Evolutionary conservation across 169 alveolate genomes (phyloP), one percentile per base, ranked within the genome.

Genomic region (Pseudocohnilembus persalinus): DNA sequence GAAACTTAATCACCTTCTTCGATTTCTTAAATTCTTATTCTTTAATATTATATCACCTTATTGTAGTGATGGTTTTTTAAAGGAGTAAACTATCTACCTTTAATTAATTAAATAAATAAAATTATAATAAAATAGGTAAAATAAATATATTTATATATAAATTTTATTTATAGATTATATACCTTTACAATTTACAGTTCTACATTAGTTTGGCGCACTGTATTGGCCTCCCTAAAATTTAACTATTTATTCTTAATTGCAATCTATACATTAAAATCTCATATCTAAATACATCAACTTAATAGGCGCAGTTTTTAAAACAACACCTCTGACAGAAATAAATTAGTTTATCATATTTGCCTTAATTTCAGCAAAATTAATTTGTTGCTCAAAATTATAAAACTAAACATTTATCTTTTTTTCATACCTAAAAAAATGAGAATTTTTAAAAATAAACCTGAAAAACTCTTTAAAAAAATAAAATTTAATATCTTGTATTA

Each of bases 1-100:
- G 92, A 77, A 77, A 87, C 95, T 35, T 85, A 85, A 32, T 88
- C 74, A 49, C 88, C 95, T 49, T 91, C 88, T 63, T 91, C 93
- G 28, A 91, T 88, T 75, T 91, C 95, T 81, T 91, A 74, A 6
- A 91, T 75, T 33, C 90, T 63, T 27, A 91, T 75, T 78, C 95
- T 82, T 81, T 91, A 77, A 82, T 82, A 91, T 63, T 88, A 91
- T 0, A 88, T 68, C 16, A 93, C 88, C 63, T 83, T 91, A 0
- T 49, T 49, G 20, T 49, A 11, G 93, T 91, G 11, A 88, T 76
- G 29, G 84, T 90, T 75, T 91, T 91, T 35, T 91, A 49, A 92
- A 34, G 95, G 88, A 6, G 63, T 74, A 76, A 88, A 91, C 28
- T 74, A 34, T 33, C 76, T 82, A 0, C n/a, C n/a, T n/a, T n/a